These are phyloP conservation scores for Phoenix roebelenii DNA, from an alignment of 176 grass and related monocot species.

Conservation along the genomic window DNA sequence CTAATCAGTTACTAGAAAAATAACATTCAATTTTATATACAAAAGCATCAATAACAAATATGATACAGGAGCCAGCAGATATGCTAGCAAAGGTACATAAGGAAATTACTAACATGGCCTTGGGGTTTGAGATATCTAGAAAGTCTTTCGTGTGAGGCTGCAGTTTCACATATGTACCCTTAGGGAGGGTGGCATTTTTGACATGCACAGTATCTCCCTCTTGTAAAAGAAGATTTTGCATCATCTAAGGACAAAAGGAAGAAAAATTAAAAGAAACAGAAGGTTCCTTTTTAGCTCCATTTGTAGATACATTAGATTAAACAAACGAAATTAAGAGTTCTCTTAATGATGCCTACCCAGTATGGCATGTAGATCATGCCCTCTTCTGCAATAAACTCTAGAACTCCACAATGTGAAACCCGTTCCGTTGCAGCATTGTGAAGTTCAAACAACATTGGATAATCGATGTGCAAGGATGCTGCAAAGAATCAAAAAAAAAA, in stretches of 20 bases:
- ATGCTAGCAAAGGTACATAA: background rate
- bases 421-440: slow-evolving; percentile 51
- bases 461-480: slow-evolving; percentile 82
- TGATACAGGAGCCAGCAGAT: background rate
- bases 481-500: slow-evolving; percentile 19
- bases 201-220: slow-evolving; percentile 62
- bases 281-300: background rate
- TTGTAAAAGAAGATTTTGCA: slow-evolving; percentile 98
- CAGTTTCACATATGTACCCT: slow-evolving; percentile 81
- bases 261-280: slow-evolving; percentile 8
- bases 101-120: slow-evolving; percentile 54
- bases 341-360: slow-evolving; percentile 38
- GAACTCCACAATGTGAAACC: slow-evolving; percentile 82
- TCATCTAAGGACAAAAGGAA: slow-evolving; percentile 52
- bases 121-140: slow-evolving; percentile 81
- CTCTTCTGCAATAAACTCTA: slow-evolving; percentile 96
- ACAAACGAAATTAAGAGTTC: background rate
- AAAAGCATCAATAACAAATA: no score
- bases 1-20: no score
- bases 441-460: slow-evolving; percentile 87
- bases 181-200: slow-evolving; percentile 60
- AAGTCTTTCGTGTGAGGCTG: slow-evolving; percentile 82
- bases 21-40: no score
- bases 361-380: slow-evolving; percentile 93
- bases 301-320: background rate